Evolutionary conservation across 495 filamentous ascomycete species (phyloP).

Genomic region (Neurospora sp.): DNA sequence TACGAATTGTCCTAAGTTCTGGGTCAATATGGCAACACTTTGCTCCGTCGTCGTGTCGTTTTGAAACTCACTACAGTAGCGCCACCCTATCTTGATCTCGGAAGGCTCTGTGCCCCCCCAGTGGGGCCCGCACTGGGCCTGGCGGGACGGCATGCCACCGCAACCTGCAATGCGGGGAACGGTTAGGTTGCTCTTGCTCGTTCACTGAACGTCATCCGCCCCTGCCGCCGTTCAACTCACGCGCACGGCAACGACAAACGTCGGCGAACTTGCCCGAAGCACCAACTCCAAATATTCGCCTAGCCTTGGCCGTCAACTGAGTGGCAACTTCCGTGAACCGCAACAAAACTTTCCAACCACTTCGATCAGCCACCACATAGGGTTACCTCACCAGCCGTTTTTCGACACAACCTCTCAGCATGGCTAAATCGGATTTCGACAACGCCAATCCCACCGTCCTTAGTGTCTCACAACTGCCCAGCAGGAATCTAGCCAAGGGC

Average conservation of each 20-base stretch:
- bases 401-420: slow-evolving; percentile 4
- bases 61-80: background rate
- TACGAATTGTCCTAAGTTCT: background rate
- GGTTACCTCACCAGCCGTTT: background rate
- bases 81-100: background rate
- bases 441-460: slow-evolving; percentile 95
- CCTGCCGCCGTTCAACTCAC: background rate
- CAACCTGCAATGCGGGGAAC: background rate
- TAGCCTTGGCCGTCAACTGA: background rate
- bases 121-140: background rate
- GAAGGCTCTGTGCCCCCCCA: background rate
- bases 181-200: background rate
- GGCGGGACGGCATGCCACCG: background rate
- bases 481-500: slow-evolving; percentile 36
- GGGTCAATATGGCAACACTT: too few species aligned
- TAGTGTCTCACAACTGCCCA: slow-evolving; percentile 83
- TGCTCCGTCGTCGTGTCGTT: background rate
- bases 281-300: background rate
- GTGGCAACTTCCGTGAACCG: background rate
- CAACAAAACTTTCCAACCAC: background rate
- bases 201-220: background rate
- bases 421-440: slow-evolving; percentile 38
- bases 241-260: background rate
- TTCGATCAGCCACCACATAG: background rate
- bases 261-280: background rate